Conservation (phyloP, 441 rosid species). For the Daphne laureola region DNA sequence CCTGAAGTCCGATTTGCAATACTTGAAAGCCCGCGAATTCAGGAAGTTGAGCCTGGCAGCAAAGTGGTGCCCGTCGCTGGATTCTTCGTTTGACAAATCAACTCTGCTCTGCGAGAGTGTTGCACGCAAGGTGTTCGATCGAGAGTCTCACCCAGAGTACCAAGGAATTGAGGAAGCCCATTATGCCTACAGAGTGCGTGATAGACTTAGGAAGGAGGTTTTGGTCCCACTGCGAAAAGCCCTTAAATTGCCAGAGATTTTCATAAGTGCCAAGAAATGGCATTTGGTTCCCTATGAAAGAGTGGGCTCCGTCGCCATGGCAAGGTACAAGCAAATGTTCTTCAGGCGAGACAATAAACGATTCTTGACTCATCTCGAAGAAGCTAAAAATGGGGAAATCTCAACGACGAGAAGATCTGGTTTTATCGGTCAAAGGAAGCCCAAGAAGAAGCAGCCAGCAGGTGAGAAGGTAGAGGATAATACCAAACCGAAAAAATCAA, state of each 20-base stretch:
- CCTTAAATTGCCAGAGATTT: slow-evolving; percentile 45
- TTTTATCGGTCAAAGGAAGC: too few relatives aligned
- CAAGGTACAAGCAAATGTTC: slow-evolving; percentile 32
- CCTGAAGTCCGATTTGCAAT: slow-evolving; percentile 24
- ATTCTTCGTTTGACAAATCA: slow-evolving; percentile 33
- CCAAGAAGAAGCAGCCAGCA: too few relatives aligned
- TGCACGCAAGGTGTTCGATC: slow-evolving; percentile 33
- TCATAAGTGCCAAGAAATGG: slow-evolving; percentile 38
- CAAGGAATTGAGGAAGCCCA: slow-evolving; percentile 44
- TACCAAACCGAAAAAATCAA: too few relatives aligned
- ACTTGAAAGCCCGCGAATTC: slow-evolving; percentile 18
- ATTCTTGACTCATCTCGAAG: slow-evolving; percentile 22
- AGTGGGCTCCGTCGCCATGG: slow-evolving; percentile 49
- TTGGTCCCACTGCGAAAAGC: slow-evolving; percentile 38
- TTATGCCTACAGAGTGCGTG: slow-evolving; percentile 44
- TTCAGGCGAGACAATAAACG: slow-evolving; percentile 27
- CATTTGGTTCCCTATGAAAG: slow-evolving; percentile 29
- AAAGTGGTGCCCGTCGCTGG: slow-evolving; percentile 54
- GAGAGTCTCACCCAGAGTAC: slow-evolving; percentile 28
- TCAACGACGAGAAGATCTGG: too few relatives aligned
- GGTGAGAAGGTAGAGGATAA: too few relatives aligned
- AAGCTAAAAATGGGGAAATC: slow-evolving; percentile 20
- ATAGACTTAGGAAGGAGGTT: slow-evolving; percentile 39
- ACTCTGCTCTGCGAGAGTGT: slow-evolving; percentile 45
- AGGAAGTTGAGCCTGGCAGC: slow-evolving; percentile 37